Evolutionary conservation across 2,329 filamentous ascomycete species (phyloP).

Genomic region (Cladosporium colombiae): DNA sequence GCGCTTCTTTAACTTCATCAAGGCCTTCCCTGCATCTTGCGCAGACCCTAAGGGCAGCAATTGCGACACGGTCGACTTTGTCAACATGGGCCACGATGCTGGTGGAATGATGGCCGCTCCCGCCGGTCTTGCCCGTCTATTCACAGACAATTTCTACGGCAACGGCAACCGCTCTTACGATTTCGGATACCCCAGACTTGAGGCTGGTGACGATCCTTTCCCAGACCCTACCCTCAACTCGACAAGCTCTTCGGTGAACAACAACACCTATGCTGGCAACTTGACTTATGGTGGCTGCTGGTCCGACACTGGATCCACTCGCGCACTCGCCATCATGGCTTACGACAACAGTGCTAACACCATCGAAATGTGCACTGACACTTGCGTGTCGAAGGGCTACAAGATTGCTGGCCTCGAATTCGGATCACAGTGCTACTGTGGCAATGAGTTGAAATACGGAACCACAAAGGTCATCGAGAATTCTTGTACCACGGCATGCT

Average conservation of each 20-base stretch:
- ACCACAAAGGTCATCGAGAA: constrained; percentile 34
- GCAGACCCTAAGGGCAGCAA: constrained; percentile 25
- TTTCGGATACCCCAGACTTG: constrained; percentile 40
- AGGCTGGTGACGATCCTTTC: constrained; percentile 37
- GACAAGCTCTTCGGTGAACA: constrained; percentile 28
- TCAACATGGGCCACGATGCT: constrained; percentile 38
- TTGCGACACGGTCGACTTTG: constrained; percentile 40
- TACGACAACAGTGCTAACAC: constrained; percentile 36
- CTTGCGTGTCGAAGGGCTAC: constrained; percentile 35
- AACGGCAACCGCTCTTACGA: constrained; percentile 38
- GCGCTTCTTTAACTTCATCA: constrained; percentile 43
- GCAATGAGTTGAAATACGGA: constrained; percentile 31
- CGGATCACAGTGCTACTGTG: constrained; percentile 39
- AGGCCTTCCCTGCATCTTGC: constrained; percentile 37
- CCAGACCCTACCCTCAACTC: constrained; percentile 35
- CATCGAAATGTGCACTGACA: constrained; percentile 35
- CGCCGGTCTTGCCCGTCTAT: constrained; percentile 40
- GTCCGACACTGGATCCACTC: constrained; percentile 31
- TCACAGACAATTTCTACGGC: constrained; percentile 43
- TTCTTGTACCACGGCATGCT: constrained; percentile 34
- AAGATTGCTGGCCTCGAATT: constrained; percentile 40
- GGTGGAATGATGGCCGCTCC: constrained; percentile 39
- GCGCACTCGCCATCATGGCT: constrained; percentile 29
- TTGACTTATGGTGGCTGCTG: constrained; percentile 43
- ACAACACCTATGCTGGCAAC: constrained; percentile 37